Percentiles rank a stretch among this genome's conserved stretches.
Evolutionary conservation across 2,329 filamentous ascomycete genomes (phyloP).

Genomic region (Venturia effusa): DNA sequence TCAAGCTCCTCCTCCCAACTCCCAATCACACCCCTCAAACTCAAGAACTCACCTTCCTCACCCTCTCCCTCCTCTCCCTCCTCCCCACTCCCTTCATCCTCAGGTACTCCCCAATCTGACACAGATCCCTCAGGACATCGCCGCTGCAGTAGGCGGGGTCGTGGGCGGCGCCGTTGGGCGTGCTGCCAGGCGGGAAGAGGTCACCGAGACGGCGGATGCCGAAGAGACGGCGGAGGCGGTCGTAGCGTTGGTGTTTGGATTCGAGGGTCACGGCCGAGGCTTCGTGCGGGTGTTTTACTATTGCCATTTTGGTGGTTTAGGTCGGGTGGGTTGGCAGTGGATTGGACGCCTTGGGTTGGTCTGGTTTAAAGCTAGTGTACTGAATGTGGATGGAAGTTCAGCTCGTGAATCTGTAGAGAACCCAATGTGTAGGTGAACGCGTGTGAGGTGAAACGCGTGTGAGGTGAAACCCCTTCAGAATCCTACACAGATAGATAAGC

Average conservation of each 20-base stretch:
- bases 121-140: slow-evolving; percentile 4
- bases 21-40: not conserved
- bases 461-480: too few species aligned
- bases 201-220: slow-evolving; percentile 1
- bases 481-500: not conserved
- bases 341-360: not conserved
- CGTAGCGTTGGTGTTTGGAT: not conserved
- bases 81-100: not conserved
- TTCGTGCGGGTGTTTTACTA: not conserved
- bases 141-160: not conserved
- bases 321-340: not conserved
- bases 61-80: not conserved
- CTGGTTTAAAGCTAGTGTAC: too few species aligned
- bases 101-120: slow-evolving; percentile 5
- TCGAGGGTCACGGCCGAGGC: slow-evolving; percentile 4
- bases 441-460: not conserved
- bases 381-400: too few species aligned
- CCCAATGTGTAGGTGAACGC: not conserved
- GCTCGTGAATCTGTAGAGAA: too few species aligned
- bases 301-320: not conserved
- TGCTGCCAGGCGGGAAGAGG: not conserved
- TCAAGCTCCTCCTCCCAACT: not conserved
- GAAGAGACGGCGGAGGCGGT: not conserved
- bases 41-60: not conserved
- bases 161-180: not conserved